Base-by-base conservation (phyloP, 768 basidiomycete genomes). In the Imleria badia region DNA sequence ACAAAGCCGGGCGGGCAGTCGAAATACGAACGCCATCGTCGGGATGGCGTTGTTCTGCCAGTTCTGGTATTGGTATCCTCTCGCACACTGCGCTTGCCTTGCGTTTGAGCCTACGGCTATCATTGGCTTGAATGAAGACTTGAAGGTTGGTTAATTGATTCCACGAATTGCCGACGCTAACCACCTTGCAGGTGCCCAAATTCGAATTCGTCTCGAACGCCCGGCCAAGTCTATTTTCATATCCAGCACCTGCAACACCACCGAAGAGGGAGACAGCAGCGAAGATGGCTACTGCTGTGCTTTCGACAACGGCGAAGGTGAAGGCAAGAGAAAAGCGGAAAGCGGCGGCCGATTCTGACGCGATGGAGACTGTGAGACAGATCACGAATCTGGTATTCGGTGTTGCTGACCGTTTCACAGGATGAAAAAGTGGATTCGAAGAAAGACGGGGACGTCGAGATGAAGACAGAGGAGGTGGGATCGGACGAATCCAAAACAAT, bases 1-100 rank as follows among this genome's bases (percentile, higher is more conserved):
- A 52, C 90, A 94, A 69, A 97, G 93, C 68, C 85, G 91, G 55
- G 93, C 93, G 2, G 97, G 97, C 10, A 94, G 89, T 60, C 82
- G 84, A 60, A 96, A 98, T 69, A 95, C 94, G 61, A 91, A 82
- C 44, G 94, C 96, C 3, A 91, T 98, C 59, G 93, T 98, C 33
- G 97, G 97, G n/a, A 94, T 98, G 89, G 86, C 90, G 17, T 74
- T 99, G 68, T 99, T 99, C 77, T 91, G 91, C 65, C 97, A 99
- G 72, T 98, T 99, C 75, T 99, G 97, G 97, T 98, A 98, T 71
- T 99, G 97, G 97, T 99, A 95, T 74, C 97, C 97, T 33, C 77
- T 98, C 26, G 94, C 94, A 14, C 95, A 98, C 66, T 94, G 90
- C 58, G 89, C 91, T 15, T 90, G 88, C 63, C 75, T 99, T 59